These are phyloP conservation scores for Phaffomyces thermotolerans DNA, from an alignment of 805 yeast genomes.

Conservation along the genomic window DNA sequence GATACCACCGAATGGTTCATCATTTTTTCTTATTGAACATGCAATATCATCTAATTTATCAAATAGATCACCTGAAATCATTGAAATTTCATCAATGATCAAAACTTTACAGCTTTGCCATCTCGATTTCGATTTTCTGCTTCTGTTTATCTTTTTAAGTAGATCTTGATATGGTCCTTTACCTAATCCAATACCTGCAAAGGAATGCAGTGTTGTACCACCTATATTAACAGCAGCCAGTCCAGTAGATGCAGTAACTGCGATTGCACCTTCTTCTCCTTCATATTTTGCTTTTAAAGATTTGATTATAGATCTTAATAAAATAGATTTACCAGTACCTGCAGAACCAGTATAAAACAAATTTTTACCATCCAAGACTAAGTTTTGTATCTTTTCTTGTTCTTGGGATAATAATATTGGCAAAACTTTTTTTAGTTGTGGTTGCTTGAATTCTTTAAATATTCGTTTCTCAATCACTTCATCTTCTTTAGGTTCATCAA, in stretches of 20 bases:
- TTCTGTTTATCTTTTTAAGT: slow-evolving; percentile 45
- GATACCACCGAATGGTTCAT: slow-evolving; percentile 70
- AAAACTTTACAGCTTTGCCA: slow-evolving; percentile 56
- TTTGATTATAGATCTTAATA: slow-evolving; percentile 59
- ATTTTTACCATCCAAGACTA: slow-evolving; percentile 58
- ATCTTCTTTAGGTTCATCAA: slow-evolving; percentile 1
- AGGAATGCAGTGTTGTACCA: slow-evolving; percentile 71
- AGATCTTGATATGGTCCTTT: slow-evolving; percentile 41
- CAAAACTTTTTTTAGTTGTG: slow-evolving; percentile 9
- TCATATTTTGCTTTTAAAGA: slow-evolving; percentile 40
- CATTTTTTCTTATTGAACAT: slow-evolving; percentile 36
- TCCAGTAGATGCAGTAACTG: slow-evolving; percentile 81
- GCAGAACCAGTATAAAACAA: slow-evolving; percentile 96
- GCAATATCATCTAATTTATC: slow-evolving; percentile 61
- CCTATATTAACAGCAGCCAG: slow-evolving; percentile 78
- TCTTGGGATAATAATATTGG: slow-evolving; percentile 43
- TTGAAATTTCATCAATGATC: slow-evolving; percentile 71
- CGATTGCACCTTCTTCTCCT: slow-evolving; percentile 42
- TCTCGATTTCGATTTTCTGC: slow-evolving; percentile 39
- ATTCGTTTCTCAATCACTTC: neutral
- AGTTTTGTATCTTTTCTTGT: slow-evolving; percentile 56
- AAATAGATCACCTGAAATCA: slow-evolving; percentile 66
- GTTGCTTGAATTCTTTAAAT: neutral
- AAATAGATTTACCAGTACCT: slow-evolving; percentile 94
- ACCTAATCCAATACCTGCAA: slow-evolving; percentile 73